Percentiles rank a stretch among this genome's conserved stretches.
Conservation (phyloP, 1,284 basidiomycete species). For the Pseudozyma hubeiensis region DNA sequence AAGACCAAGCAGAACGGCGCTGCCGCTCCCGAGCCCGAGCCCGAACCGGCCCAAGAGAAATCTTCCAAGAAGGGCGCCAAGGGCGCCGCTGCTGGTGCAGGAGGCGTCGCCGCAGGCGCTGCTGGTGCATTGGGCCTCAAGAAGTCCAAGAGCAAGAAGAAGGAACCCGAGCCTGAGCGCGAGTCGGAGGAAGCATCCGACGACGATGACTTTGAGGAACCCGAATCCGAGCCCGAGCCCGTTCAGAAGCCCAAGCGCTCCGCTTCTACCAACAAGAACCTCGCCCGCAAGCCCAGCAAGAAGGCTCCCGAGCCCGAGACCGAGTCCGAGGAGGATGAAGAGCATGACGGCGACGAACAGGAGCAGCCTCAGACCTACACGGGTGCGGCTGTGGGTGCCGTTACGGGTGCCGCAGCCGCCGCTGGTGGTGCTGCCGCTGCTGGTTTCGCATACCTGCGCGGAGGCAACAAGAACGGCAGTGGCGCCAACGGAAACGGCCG, state of each 20-base stretch:
- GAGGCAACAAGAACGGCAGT: slow-evolving; percentile 28
- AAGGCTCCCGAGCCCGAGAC: slow-evolving; percentile 25
- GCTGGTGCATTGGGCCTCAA: slow-evolving; percentile 22
- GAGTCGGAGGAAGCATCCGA: slow-evolving; percentile 33
- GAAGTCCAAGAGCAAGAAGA: slow-evolving; percentile 37
- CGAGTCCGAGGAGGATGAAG: slow-evolving; percentile 33
- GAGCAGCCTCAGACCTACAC: slow-evolving; percentile 56
- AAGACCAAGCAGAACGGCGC: slow-evolving; percentile 4
- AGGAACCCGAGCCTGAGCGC: slow-evolving; percentile 43
- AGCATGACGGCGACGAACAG: slow-evolving; percentile 10
- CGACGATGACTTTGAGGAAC: slow-evolving; percentile 28
- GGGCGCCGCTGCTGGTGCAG: slow-evolving; percentile 36
- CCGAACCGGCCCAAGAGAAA: slow-evolving; percentile 19
- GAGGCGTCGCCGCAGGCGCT: slow-evolving; percentile 39
- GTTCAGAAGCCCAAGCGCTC: slow-evolving; percentile 30
- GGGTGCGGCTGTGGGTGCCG: slow-evolving; percentile 56
- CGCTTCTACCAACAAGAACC: slow-evolving; percentile 30
- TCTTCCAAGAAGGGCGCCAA: slow-evolving; percentile 40
- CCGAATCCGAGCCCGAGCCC: slow-evolving; percentile 30
- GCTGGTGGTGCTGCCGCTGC: slow-evolving; percentile 51
- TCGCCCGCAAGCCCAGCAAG: slow-evolving; percentile 41
- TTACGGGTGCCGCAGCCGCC: slow-evolving; percentile 57
- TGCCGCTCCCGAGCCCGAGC: slow-evolving; percentile 17
- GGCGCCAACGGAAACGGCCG: slow-evolving; percentile 23
- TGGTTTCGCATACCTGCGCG: slow-evolving; percentile 51